A percentile compares a stretch with the other conserved stretches of the same genome.
These are phyloP conservation scores for Ambrosiella xylebori DNA, from an alignment of 2,329 filamentous ascomycete genomes.

Conservation along the genomic window DNA sequence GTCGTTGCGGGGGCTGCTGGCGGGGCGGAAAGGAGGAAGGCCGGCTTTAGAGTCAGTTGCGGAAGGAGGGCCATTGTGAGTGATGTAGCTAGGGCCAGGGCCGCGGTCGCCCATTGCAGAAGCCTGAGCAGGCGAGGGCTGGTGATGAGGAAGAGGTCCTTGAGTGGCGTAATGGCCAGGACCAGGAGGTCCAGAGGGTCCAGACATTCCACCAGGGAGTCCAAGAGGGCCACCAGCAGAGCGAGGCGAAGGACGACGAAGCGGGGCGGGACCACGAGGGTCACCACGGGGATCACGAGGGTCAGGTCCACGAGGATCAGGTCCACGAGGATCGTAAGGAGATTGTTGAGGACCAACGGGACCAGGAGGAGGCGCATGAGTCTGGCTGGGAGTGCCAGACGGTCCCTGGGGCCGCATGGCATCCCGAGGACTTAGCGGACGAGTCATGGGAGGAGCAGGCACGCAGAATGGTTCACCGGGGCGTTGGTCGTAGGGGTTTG, in stretches of 20 bases:
- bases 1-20: slow-evolving; percentile 68
- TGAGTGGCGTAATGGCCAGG: slow-evolving; percentile 28
- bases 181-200: slow-evolving; percentile 24
- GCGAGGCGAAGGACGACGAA: slow-evolving; percentile 19
- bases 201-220: slow-evolving; percentile 15
- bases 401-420: slow-evolving; percentile 3
- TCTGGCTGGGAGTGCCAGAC: not conserved
- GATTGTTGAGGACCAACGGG: slow-evolving; percentile 31
- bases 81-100: slow-evolving; percentile 43
- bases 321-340: slow-evolving; percentile 21
- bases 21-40: slow-evolving; percentile 48
- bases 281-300: slow-evolving; percentile 10
- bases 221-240: slow-evolving; percentile 15
- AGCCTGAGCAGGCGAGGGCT: slow-evolving; percentile 19
- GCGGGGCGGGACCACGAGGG: slow-evolving; percentile 26
- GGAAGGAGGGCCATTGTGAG: slow-evolving; percentile 23
- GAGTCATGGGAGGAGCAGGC: slow-evolving; percentile 46
- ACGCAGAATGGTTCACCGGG: slow-evolving; percentile 48
- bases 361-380: slow-evolving; percentile 10
- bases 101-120: slow-evolving; percentile 28
- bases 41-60: slow-evolving; percentile 11
- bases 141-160: slow-evolving; percentile 17
- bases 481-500: slow-evolving; percentile 66
- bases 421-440: slow-evolving; percentile 55
- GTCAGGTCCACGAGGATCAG: slow-evolving; percentile 14